Evolutionary conservation across 371 early-diverging fungal genomes (phyloP), one percentile per base, ranked within the genome.

Genomic region (Lichtheimia hyalospora): DNA sequence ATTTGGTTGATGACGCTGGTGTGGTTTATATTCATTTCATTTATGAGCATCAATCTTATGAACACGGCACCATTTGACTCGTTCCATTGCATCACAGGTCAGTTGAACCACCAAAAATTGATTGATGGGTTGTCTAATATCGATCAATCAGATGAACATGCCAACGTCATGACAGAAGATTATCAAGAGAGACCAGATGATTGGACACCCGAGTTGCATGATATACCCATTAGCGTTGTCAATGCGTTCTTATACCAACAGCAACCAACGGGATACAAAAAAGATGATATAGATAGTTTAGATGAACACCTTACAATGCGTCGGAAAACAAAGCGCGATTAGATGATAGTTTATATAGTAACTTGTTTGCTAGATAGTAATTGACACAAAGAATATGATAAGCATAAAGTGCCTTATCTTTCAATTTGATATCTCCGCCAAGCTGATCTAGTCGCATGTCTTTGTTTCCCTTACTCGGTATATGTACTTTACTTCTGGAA

Each of bases 1-100:
- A 75, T 85, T n/a, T 89, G 87, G 87, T 54, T 87, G n/a, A 79
- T 84, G 71, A 86, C 84, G 2, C 63, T 86, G 34, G 83, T 88
- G 28, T 84, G 84, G 68, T 90, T 87, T 68, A 86, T 85, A n/a
- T 89, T 84, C 58, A 68, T 85, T 42, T 77, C 83, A 54, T 87
- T 83, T 55, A 83, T 86, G 60, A 84, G 85, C 25, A 74, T 83
- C 52, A 90, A 87, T 64, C 67, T 92, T 49, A 75, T 84, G 68
- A 83, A 86, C 59, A 92, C 92, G 0, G 77, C 83, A 0, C 82
- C 90, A 3, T 79, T 91, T 41, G 75, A 84, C 59, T 86, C 86
- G 0, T 81, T 81, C 46, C 48, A 71, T 18, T 89, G 89, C 42
- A 76, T 92, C 21, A 88, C 91, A 54, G 92, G 91, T 86, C 77